phyloP scores from a whole-genome alignment of 2,329 filamentous ascomycete species.

The Penicillium sp. region DNA sequence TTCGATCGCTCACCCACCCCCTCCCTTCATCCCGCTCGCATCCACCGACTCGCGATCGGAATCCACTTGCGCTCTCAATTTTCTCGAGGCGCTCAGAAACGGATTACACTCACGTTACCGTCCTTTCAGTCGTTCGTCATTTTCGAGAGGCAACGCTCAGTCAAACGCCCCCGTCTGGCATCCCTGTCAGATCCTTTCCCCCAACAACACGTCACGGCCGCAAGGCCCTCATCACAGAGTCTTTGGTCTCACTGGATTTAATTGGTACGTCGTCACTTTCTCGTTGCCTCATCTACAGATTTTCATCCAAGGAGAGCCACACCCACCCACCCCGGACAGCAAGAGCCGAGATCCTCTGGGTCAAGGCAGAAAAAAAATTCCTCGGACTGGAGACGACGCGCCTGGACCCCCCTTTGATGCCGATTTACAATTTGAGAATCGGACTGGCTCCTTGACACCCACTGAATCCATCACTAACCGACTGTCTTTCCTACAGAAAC shows the following conservation, averaged over 20 bases:
- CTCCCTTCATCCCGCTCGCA: constrained; percentile 25
- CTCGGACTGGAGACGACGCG: constrained; percentile 13
- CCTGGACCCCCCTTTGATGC: constrained; percentile 2
- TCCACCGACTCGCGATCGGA: constrained; percentile 10
- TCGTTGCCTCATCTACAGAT: background rate
- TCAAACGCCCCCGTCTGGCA: constrained; percentile 24
- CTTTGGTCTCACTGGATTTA: constrained; percentile 30
- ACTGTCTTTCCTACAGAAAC: constrained; percentile 23
- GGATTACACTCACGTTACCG: background rate
- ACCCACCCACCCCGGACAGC: background rate
- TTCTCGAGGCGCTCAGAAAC: constrained; percentile 20
- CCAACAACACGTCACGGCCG: constrained; percentile 28
- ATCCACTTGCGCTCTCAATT: constrained; percentile 5
- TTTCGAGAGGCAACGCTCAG: constrained; percentile 7
- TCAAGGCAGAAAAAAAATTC: constrained; percentile 14
- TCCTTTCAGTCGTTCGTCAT: constrained; percentile 13
- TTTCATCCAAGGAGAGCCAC: constrained; percentile 4
- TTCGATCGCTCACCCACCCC: constrained; percentile 20
- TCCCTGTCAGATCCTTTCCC: constrained; percentile 29
- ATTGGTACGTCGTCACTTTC: constrained; percentile 30
- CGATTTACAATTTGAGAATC: constrained; percentile 12
- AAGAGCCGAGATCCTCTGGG: background rate
- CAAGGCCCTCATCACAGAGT: constrained; percentile 29
- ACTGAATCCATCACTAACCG: constrained; percentile 22
- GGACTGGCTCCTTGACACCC: constrained; percentile 13